Base-by-base conservation (phyloP, 2,329 filamentous ascomycete genomes). In the Saccharata proteae region DNA sequence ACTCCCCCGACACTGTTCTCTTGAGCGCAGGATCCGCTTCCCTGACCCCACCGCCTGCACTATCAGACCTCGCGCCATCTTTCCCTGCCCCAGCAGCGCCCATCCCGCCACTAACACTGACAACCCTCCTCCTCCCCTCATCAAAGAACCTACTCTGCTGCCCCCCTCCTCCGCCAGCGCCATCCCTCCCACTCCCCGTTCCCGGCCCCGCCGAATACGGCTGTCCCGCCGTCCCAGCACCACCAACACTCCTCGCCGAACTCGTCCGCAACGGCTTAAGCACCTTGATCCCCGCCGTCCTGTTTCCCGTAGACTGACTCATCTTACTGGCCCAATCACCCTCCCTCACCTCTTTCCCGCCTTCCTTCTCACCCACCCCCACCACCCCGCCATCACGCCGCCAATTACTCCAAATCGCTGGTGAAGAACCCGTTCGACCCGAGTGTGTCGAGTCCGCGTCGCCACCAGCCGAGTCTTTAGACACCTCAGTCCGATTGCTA, bases 261-360 rank as follows among this genome's bases (percentile, higher is more conserved):
- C 59, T 58, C 5, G 76, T 65, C 51, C 84, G 90, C 34, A 68
- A 69, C 1, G 88, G 77, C 47, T 85, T 84, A 31, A 96, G 64
- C 2, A 94, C 79, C 61, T 93, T 96, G 80, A 96, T 96, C 30
- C 75, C 77, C 29, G 80, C 72, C 31, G 32, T 38, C 42, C 29
- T 42, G 25, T 44, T 49, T 56, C 32, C 49, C 49, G 31, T 48
- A n/a, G n/a, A n/a, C n/a, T n/a, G n/a, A n/a, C n/a, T n/a, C n/a
- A n/a, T n/a, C n/a, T n/a, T n/a, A n/a, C n/a, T n/a, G n/a, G n/a
- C n/a, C n/a, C n/a, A n/a, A n/a, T n/a, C n/a, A n/a, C n/a, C n/a
- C n/a, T n/a, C n/a, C n/a, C n/a, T n/a, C n/a, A n/a, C n/a, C n/a
- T n/a, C n/a, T n/a, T n/a, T n/a, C n/a, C n/a, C n/a, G n/a, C n/a